Evolutionary conservation across 257 asterid species (phyloP).

Genomic region (Cynanchum wilfordii): DNA sequence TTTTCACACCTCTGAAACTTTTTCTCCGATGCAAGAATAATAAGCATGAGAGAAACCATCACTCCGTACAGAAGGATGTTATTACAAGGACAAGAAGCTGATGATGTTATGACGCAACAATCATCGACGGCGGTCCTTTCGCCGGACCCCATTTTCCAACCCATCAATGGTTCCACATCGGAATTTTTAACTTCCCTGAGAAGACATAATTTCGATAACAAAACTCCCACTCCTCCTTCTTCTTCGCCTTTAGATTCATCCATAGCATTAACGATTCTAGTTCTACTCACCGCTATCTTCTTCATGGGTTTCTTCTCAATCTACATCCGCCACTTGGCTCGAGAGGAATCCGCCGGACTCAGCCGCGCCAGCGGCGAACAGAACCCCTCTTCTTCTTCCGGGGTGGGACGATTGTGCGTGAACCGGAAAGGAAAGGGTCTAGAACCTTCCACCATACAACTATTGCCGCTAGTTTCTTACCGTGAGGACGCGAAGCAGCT

Average conservation of each 20-base stretch:
- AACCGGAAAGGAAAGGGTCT: constrained; percentile 38
- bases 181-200: background rate
- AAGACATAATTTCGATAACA: background rate
- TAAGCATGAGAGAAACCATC: background rate
- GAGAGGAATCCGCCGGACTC: constrained; percentile 8
- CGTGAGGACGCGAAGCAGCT: constrained; percentile 38
- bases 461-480: constrained; percentile 54
- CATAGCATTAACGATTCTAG: constrained; percentile 47
- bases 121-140: background rate
- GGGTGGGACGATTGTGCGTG: background rate
- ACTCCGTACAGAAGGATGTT: background rate
- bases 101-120: background rate
- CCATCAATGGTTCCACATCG: constrained; percentile 7
- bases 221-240: constrained; percentile 25
- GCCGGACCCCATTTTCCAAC: background rate
- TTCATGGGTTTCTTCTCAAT: constrained; percentile 62
- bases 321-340: constrained; percentile 57
- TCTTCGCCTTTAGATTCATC: constrained; percentile 31
- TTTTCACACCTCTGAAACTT: no score
- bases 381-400: constrained; percentile 13
- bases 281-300: constrained; percentile 55
- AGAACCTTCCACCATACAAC: constrained; percentile 32
- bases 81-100: background rate
- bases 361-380: constrained; percentile 20
- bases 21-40: background rate